Evolutionary conservation across 345 rosid genomes (phyloP).

Genomic region (Salix caprea): DNA sequence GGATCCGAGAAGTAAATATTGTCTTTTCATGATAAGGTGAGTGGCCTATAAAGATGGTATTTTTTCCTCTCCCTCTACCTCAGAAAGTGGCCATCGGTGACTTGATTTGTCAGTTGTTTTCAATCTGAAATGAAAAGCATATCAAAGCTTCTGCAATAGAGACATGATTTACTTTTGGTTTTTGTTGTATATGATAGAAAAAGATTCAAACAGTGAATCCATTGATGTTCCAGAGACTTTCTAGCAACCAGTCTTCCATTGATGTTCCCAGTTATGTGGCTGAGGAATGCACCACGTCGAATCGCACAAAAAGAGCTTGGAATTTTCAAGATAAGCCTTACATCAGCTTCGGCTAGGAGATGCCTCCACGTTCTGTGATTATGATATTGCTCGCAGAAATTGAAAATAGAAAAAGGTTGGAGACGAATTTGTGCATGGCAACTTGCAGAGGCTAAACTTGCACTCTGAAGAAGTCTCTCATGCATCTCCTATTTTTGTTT

Average conservation of each 20-base stretch:
- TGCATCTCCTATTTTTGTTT: not conserved
- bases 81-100: not conserved
- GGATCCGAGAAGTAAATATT: too few relatives aligned
- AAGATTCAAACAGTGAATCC: not conserved
- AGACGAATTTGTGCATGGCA: not conserved
- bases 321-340: conserved; percentile 15
- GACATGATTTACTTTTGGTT: not conserved
- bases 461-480: not conserved
- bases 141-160: not conserved
- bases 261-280: not conserved
- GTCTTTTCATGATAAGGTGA: conserved; percentile 12
- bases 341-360: conserved; percentile 1
- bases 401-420: not conserved
- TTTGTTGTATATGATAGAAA: not conserved
- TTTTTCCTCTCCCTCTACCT: not conserved
- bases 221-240: not conserved
- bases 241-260: not conserved
- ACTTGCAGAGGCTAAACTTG: not conserved
- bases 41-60: conserved; percentile 9
- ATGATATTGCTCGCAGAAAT: not conserved
- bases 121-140: not conserved
- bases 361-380: conserved; percentile 13
- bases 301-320: not conserved
- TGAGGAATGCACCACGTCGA: conserved; percentile 11
- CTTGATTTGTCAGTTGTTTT: not conserved